Evolutionary conservation across 139 green algal species (phyloP).

Genomic region (Nannochloris sp.): DNA sequence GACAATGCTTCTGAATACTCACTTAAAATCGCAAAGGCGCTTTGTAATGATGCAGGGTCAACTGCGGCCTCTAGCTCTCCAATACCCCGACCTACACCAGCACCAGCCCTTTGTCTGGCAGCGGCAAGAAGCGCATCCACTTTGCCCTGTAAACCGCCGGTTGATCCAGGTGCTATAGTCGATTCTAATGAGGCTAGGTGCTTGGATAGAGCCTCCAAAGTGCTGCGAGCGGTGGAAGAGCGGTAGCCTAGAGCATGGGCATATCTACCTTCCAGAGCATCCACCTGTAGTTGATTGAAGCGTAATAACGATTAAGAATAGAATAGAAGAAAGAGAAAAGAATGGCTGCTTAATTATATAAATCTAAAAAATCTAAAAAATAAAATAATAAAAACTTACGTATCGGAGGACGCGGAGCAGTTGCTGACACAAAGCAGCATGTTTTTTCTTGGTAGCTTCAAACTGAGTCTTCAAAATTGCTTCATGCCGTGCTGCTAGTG

Average conservation of each 20-base stretch:
- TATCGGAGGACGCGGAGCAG: constrained; percentile 20
- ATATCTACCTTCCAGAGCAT: constrained; percentile 40
- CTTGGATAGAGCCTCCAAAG: constrained; percentile 7
- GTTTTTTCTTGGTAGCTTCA: constrained; percentile 16
- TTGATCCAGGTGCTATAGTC: constrained; percentile 4
- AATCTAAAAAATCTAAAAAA: background rate
- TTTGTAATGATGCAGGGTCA: constrained; percentile 20
- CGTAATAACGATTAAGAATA: background rate
- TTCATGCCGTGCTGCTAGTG: constrained; percentile 24
- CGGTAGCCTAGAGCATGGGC: constrained; percentile 22
- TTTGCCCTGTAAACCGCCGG: constrained; percentile 11
- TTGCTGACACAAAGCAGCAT: constrained; percentile 23
- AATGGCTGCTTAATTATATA: background rate
- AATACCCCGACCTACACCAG: background rate
- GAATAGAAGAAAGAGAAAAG: background rate
- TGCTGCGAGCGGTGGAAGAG: background rate
- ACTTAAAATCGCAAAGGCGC: constrained; percentile 18
- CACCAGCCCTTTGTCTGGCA: constrained; percentile 22
- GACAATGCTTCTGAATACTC: constrained; percentile 21
- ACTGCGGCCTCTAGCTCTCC: background rate
- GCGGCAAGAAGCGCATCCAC: constrained; percentile 21
- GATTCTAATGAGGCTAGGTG: constrained; percentile 23
- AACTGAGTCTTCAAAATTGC: constrained; percentile 22
- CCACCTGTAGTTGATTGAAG: constrained; percentile 14
- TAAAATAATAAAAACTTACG: background rate